These are phyloP conservation scores for Ceratobasidium sp. DNA, from an alignment of 1,284 basidiomycete genomes.

Conservation along the genomic window DNA sequence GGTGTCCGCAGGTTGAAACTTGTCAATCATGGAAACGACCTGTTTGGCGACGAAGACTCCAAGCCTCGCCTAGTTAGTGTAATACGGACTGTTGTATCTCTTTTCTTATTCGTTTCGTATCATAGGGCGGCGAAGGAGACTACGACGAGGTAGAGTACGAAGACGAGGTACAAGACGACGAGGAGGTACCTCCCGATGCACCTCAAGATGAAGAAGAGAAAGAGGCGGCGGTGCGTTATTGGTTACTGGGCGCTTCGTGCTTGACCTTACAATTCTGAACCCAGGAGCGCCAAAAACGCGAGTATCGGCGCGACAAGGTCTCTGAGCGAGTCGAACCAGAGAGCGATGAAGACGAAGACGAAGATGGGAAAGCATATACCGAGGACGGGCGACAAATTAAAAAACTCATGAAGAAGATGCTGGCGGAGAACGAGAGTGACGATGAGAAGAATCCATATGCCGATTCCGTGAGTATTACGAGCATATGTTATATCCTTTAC, in stretches of 20 bases:
- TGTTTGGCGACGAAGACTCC: slow-evolving; percentile 78
- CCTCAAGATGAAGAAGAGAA: slow-evolving; percentile 81
- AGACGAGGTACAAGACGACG: slow-evolving; percentile 88
- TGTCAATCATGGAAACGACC: slow-evolving; percentile 68
- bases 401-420: slow-evolving; percentile 38
- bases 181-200: slow-evolving; percentile 74
- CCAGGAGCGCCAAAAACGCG: slow-evolving; percentile 85
- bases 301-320: slow-evolving; percentile 82
- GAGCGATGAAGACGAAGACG: slow-evolving; percentile 48
- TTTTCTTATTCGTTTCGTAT: slow-evolving; percentile 12
- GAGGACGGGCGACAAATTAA: slow-evolving; percentile 37
- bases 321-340: slow-evolving; percentile 65
- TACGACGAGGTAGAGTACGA: slow-evolving; percentile 86
- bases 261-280: slow-evolving; percentile 6
- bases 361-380: slow-evolving; percentile 36
- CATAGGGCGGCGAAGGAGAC: slow-evolving; percentile 67
- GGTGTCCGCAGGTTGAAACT: slow-evolving; percentile 74
- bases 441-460: slow-evolving; percentile 47
- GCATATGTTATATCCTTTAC: background rate
- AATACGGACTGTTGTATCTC: background rate
- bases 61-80: slow-evolving; percentile 59
- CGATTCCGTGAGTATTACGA: slow-evolving; percentile 22
- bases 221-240: slow-evolving; percentile 78
- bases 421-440: slow-evolving; percentile 30
- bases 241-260: background rate